Base-by-base conservation (phyloP, 2,329 filamentous ascomycete genomes). In the Daldinia eschscholtzii region DNA sequence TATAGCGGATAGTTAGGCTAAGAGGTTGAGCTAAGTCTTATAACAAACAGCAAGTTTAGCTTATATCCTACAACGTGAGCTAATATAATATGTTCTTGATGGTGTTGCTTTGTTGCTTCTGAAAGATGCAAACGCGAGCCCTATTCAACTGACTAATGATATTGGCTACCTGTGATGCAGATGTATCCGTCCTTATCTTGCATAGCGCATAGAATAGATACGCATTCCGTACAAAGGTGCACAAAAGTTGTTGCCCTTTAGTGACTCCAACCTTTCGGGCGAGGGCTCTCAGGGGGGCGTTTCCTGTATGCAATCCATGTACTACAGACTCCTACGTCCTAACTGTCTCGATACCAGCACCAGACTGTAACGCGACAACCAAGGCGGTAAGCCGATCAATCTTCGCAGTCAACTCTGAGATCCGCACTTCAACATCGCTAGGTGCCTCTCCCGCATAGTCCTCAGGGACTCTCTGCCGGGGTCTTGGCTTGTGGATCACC, bases 361-460 rank as follows among this genome's bases (percentile, higher is more conserved):
- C 72, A 2, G 74, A 65, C 73, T 88, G 87, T 75, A 89, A 78
- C 3, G 81, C 79, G 70, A 87, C 75, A 1, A 90, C 80, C 55
- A 86, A 75, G 20, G 83, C 80, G 0, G 87, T 88, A 70, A 90
- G 79, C 62, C 84, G 84, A 70, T 89, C 87, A 72, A 91, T 88
- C 81, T 89, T 89, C 53, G 77, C 78, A 46, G 83, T 82, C 72
- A 90, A 77, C 70, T 89, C 87, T 3, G 80, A 77, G 61, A 90
- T 83, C 68, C 85, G 85, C 28, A 83, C 81, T 72, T 89, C 87
- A 44, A 83, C 76, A 13, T 79, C 76, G 0, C 78, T 79, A 13
- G 83, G 80, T 18, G 80, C 80, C 44, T 82, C 77, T 37, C 76
- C 72, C 2, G 57, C 66, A 48, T 82, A 80, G 26, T 83, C 80